These are phyloP conservation scores for Hibiscus syriacus DNA, from an alignment of 345 rosid species.

Conservation along the genomic window DNA sequence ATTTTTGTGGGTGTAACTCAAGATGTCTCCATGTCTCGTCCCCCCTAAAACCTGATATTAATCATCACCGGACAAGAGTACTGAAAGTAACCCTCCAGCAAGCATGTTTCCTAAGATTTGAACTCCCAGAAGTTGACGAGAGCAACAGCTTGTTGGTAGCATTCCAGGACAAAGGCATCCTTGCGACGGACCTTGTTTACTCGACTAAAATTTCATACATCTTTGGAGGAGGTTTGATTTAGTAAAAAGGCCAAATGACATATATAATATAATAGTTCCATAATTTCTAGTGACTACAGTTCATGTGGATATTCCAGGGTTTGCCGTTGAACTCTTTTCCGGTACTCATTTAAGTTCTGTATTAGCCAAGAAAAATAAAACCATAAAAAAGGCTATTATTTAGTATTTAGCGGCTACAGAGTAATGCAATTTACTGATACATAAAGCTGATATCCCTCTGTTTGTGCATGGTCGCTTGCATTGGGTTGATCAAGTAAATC, in stretches of 20 bases:
- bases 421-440: slow-evolving; percentile 12
- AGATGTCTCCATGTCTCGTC: too few species aligned
- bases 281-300: slow-evolving; percentile 1
- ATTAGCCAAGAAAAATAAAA: neutral
- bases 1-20: too few species aligned
- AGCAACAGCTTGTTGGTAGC: too few species aligned
- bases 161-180: too few species aligned
- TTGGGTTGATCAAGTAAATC: slow-evolving; percentile 36
- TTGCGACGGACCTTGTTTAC: too few species aligned
- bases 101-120: too few species aligned
- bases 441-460: slow-evolving; percentile 29
- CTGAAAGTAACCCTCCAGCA: too few species aligned
- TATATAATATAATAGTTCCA: neutral
- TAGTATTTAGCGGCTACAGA: neutral
- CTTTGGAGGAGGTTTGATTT: too few species aligned
- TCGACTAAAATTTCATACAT: too few species aligned
- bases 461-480: slow-evolving; percentile 32
- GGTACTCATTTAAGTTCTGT: slow-evolving; percentile 35
- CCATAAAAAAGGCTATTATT: neutral
- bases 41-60: too few species aligned
- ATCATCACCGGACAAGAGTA: too few species aligned
- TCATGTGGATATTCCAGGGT: slow-evolving; percentile 34
- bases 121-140: too few species aligned
- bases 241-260: neutral
- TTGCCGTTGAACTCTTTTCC: slow-evolving; percentile 38